phyloP scores from a whole-genome alignment of 257 asterid species.

The Prunella vulgaris region DNA sequence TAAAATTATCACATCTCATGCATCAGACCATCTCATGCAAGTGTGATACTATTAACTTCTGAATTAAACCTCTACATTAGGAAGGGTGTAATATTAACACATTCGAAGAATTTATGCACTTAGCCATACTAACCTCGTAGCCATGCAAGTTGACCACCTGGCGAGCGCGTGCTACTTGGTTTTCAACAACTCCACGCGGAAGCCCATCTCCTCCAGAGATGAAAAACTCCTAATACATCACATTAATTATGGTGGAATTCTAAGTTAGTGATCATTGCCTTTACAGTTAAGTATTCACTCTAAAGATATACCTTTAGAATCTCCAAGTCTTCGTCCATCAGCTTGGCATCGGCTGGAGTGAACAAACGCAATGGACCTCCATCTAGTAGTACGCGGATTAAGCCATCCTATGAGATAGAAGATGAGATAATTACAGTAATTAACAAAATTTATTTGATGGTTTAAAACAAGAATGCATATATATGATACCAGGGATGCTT shows the following conservation, averaged over 20 bases:
- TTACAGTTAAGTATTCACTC: background rate
- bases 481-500: slow-evolving; percentile 77
- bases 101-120: background rate
- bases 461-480: slow-evolving; percentile 7
- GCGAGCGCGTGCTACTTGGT: slow-evolving; percentile 78
- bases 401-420: slow-evolving; percentile 61
- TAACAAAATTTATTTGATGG: background rate
- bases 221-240: slow-evolving; percentile 64
- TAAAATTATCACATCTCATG: too few relatives aligned
- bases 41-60: background rate
- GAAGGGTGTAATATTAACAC: background rate
- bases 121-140: slow-evolving; percentile 69
- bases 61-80: background rate
- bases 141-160: slow-evolving; percentile 68
- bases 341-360: slow-evolving; percentile 67
- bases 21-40: too few relatives aligned
- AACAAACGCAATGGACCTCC: slow-evolving; percentile 88
- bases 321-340: slow-evolving; percentile 85
- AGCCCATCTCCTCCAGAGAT: slow-evolving; percentile 99
- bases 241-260: background rate
- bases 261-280: background rate
- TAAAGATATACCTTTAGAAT: slow-evolving; percentile 60
- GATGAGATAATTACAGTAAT: slow-evolving; percentile 9
- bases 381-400: slow-evolving; percentile 77
- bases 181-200: slow-evolving; percentile 98